Conservation (phyloP, 139 green algal species). For the Ettlia oleoabundans region DNA sequence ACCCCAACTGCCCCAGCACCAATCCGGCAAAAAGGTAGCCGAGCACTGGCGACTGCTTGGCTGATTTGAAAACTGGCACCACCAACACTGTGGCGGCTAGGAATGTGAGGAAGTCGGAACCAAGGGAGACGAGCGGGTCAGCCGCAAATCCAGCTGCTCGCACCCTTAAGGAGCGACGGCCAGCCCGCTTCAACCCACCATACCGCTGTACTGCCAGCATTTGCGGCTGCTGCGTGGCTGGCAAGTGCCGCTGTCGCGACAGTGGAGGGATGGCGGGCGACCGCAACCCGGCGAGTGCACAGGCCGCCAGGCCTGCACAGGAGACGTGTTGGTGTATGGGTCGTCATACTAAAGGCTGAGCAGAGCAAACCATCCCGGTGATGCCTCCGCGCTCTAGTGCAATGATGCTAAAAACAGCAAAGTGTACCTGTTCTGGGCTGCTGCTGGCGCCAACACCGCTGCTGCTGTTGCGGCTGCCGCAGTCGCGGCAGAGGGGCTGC, state of each 20-base stretch:
- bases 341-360: too few species aligned
- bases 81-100: conserved; percentile 89
- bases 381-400: background rate
- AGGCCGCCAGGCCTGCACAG: background rate
- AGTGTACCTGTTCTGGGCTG: background rate
- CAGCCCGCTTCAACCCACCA: too few species aligned
- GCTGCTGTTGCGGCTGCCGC: background rate
- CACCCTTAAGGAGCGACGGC: background rate
- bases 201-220: background rate
- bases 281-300: background rate
- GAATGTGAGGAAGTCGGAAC: conserved; percentile 90
- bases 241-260: too few species aligned
- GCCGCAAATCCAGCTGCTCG: background rate
- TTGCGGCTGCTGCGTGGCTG: background rate
- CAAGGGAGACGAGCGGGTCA: conserved; percentile 62
- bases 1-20: conserved; percentile 88
- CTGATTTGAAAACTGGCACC: conserved; percentile 89
- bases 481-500: background rate
- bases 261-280: too few species aligned
- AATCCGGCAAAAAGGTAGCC: conserved; percentile 92
- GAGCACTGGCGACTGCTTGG: conserved; percentile 89
- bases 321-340: too few species aligned
- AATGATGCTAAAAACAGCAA: background rate
- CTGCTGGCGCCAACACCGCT: background rate
- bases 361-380: too few species aligned